Conservation (phyloP, 2,329 filamentous ascomycete genomes). For the Lecanoromycetidae sp. region DNA sequence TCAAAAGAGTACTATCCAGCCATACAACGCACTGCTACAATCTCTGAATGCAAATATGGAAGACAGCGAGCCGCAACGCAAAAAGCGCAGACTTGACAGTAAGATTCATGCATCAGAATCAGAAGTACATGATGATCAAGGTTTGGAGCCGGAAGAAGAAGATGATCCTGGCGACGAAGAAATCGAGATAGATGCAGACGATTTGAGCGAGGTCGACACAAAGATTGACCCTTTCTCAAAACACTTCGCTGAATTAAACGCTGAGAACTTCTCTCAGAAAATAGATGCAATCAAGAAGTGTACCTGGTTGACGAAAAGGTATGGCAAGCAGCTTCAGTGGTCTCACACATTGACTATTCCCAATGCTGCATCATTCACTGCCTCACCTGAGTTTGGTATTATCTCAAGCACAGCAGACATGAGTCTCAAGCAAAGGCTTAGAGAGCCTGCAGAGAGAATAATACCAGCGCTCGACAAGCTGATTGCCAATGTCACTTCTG, state of each 20-base stretch:
- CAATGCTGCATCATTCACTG: too few species aligned
- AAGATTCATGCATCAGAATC: constrained; percentile 38
- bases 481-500: constrained; percentile 54
- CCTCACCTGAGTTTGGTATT: background rate
- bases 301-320: constrained; percentile 41
- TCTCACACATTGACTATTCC: too few species aligned
- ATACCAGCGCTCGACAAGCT: constrained; percentile 47
- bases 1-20: constrained; percentile 28
- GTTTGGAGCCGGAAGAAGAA: constrained; percentile 28
- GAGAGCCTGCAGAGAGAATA: constrained; percentile 41
- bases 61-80: constrained; percentile 36
- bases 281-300: constrained; percentile 42
- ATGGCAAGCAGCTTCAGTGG: background rate
- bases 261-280: constrained; percentile 28
- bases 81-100: constrained; percentile 41
- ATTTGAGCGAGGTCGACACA: constrained; percentile 26
- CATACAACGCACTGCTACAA: constrained; percentile 45
- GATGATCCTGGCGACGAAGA: constrained; percentile 24
- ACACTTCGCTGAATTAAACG: constrained; percentile 37
- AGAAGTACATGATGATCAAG: constrained; percentile 28
- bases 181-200: constrained; percentile 21
- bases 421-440: constrained; percentile 60
- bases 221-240: constrained; percentile 2
- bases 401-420: constrained; percentile 27
- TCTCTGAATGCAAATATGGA: constrained; percentile 36